Base-by-base conservation (phyloP, 371 early-diverging fungal genomes). In the Fennellomyces sp. region DNA sequence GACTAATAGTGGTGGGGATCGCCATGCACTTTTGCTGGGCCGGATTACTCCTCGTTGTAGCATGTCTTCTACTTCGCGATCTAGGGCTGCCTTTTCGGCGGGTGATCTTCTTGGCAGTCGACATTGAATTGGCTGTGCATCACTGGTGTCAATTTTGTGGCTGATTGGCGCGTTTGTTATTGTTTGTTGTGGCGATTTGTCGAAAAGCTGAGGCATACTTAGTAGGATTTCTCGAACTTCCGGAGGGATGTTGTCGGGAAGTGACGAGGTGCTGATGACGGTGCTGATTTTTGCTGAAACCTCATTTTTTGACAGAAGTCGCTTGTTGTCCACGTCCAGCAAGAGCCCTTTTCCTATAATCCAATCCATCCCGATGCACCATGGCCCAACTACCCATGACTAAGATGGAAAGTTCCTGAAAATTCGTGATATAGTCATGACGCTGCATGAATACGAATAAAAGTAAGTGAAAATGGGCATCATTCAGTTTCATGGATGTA, bases 1-100 rank as follows among this genome's bases (percentile, higher is more conserved):
- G 1, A 76, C 69, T 48, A 84, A 74, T 12, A 82, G 54, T 1
- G 75, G 56, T 3, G 83, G 80, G 0, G 77, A 52, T 8, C 60
- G 48, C 66, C 63, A 63, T 19, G 70, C 62, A 17, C 60, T 56
- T 5, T 39, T 61, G 0, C 60, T 56, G 11, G 70, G 67, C 13
- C 49, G 23, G 11, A 71, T 75, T 7, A 66, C 27, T 13, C 66
- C 69, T 6, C 60, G n/a, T 7, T 42, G 15, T 11, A 38, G 41
- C 8, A 58, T 48, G 8, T 66, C 60, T 2, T 67, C 52, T 1
- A 72, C 15, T 39, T 65, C 61, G 3, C 19, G 2, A 25, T 67
- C 60, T 3, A 72, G 56, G 2, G 59, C 29, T 15, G 49, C 31
- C 19, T 52, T 25, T 58, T 70, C 58, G 7, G 21, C 21, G 0